Conservation (phyloP, 805 yeast genomes). For the Monosporozyma aerobia region DNA sequence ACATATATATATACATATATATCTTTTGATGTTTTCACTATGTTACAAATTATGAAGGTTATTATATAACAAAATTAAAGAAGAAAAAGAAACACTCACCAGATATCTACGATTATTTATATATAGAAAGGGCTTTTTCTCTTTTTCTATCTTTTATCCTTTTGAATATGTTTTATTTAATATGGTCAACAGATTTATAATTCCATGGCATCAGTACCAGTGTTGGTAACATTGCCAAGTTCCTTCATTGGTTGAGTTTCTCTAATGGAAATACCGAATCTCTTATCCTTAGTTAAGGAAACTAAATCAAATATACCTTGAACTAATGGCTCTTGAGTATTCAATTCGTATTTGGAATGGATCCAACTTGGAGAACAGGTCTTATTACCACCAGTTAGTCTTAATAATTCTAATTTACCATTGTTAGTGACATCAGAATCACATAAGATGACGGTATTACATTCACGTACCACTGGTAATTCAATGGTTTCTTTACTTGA, state of each 20-base stretch:
- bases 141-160: not conserved
- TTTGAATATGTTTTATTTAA: not conserved
- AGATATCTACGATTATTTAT: not conserved
- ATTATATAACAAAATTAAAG: not conserved
- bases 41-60: not conserved
- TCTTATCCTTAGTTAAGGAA: constrained; percentile 51
- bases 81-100: not conserved
- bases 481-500: constrained; percentile 35
- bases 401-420: constrained; percentile 48
- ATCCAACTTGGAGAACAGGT: constrained; percentile 76
- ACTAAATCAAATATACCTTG: constrained; percentile 46
- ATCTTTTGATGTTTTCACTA: not conserved
- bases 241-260: constrained; percentile 51
- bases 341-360: constrained; percentile 64
- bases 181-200: constrained; percentile 1
- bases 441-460: constrained; percentile 61
- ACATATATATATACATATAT: too few species aligned
- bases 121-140: not conserved
- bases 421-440: constrained; percentile 33
- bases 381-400: constrained; percentile 72
- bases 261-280: constrained; percentile 59
- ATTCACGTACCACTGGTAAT: constrained; percentile 66
- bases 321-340: constrained; percentile 34
- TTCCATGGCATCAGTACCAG: constrained; percentile 12
- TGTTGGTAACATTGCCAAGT: not conserved